phyloP scores from a whole-genome alignment of 495 filamentous ascomycete genomes.

The Daldinia loculata region DNA sequence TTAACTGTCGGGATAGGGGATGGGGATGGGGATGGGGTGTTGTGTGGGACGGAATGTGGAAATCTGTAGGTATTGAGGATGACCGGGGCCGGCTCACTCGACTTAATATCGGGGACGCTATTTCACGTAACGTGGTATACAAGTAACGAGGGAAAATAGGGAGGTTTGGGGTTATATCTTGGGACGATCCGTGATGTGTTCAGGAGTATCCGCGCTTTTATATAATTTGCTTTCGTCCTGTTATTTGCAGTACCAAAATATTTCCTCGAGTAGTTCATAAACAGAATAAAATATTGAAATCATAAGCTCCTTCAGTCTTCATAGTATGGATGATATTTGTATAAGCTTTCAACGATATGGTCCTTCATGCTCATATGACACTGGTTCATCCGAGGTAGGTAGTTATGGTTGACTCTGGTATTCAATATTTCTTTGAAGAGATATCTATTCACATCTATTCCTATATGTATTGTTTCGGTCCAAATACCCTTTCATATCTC shows the following conservation, averaged over 20 bases:
- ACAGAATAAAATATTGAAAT: constrained; percentile 23
- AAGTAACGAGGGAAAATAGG: constrained; percentile 37
- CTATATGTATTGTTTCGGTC: neutral
- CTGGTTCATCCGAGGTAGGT: neutral
- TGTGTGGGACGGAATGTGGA: constrained; percentile 19
- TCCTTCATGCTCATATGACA: neutral
- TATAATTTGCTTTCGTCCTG: constrained; percentile 43
- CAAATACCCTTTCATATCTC: neutral
- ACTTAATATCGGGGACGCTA: constrained; percentile 26
- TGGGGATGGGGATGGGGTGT: constrained; percentile 2
- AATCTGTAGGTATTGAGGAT: constrained; percentile 24
- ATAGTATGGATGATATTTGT: neutral
- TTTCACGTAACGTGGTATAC: constrained; percentile 43
- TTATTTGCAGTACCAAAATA: constrained; percentile 33
- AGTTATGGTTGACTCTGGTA: neutral
- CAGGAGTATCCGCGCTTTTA: constrained; percentile 45
- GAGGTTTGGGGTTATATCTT: constrained; percentile 39
- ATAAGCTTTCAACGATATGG: neutral
- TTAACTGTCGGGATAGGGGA: constrained; percentile 11
- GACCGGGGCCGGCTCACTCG: constrained; percentile 26
- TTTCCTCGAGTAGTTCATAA: constrained; percentile 39
- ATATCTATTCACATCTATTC: neutral
- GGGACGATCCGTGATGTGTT: constrained; percentile 46
- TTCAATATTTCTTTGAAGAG: neutral
- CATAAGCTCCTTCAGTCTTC: neutral